Conservation (phyloP, 495 filamentous ascomycete species). For the Annulohypoxylon stygium region DNA sequence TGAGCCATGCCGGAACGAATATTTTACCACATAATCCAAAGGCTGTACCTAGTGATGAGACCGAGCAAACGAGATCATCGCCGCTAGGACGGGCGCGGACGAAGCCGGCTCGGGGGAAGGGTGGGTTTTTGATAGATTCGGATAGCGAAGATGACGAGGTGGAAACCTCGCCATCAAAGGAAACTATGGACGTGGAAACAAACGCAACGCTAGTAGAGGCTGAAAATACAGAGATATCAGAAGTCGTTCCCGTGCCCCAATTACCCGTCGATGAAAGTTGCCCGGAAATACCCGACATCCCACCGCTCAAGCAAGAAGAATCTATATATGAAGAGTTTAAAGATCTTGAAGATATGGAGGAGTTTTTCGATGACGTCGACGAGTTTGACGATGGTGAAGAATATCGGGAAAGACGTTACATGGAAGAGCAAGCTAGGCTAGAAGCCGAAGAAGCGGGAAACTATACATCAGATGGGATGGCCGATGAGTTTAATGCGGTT, state of each 20-base stretch:
- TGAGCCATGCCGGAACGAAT: slow-evolving; percentile 34
- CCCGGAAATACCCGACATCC: slow-evolving; percentile 42
- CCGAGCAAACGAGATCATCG: slow-evolving; percentile 6
- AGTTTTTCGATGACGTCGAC: slow-evolving; percentile 61
- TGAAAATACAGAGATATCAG: slow-evolving; percentile 18
- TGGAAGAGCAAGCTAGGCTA: slow-evolving; percentile 72
- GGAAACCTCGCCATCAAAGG: slow-evolving; percentile 14
- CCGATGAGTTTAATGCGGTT: slow-evolving; percentile 38
- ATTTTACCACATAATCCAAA: not conserved
- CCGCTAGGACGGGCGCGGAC: slow-evolving; percentile 6
- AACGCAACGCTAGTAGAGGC: not conserved
- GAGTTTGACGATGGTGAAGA: slow-evolving; percentile 71
- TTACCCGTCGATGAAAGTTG: slow-evolving; percentile 44
- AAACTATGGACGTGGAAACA: slow-evolving; percentile 15
- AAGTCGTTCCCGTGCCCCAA: slow-evolving; percentile 47
- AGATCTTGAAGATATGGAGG: slow-evolving; percentile 76
- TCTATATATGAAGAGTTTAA: slow-evolving; percentile 62
- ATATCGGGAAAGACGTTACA: slow-evolving; percentile 68
- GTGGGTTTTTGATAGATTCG: slow-evolving; percentile 76
- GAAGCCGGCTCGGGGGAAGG: slow-evolving; percentile 46
- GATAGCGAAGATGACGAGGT: slow-evolving; percentile 71
- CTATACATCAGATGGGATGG: slow-evolving; percentile 54
- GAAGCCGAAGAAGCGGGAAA: slow-evolving; percentile 64
- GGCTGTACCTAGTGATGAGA: not conserved
- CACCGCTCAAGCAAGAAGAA: slow-evolving; percentile 66